Evolutionary conservation across 768 basidiomycete genomes (phyloP).

Genomic region (Dentipellis sp.): DNA sequence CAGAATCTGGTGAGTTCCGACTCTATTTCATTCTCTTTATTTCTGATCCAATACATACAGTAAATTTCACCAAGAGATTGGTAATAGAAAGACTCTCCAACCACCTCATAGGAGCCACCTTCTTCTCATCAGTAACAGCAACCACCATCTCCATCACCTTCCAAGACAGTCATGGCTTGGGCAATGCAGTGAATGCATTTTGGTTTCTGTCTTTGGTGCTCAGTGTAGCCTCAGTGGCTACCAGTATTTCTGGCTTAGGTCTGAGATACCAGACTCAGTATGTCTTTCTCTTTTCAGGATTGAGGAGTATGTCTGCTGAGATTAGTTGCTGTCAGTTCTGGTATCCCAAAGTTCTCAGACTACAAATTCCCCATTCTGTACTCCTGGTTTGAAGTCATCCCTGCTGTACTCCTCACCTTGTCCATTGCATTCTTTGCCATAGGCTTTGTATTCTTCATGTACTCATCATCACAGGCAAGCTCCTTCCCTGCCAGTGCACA

Average conservation of each 20-base stretch:
- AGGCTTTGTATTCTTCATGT: neutral
- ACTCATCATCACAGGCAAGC: neutral
- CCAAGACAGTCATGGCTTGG: neutral
- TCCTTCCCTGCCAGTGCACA: too few relatives aligned
- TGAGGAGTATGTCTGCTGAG: neutral
- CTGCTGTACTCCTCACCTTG: neutral
- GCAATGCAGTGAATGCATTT: neutral
- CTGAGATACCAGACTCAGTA: neutral
- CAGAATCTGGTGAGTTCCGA: neutral
- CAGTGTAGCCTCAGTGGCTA: neutral
- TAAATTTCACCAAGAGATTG: neutral
- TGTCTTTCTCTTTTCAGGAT: neutral
- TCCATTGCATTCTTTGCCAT: neutral
- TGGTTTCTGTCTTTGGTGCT: neutral
- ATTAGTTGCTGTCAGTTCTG: neutral
- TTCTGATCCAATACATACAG: neutral
- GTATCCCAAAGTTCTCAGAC: neutral
- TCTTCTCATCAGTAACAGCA: neutral
- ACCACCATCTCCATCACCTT: too few relatives aligned
- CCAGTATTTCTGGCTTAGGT: neutral
- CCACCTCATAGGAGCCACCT: neutral
- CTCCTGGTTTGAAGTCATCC: neutral
- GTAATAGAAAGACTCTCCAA: neutral
- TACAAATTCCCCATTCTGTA: neutral
- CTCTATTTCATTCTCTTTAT: neutral